Base-by-base conservation (phyloP, 805 yeast species). In the Danielia reshetovae region DNA sequence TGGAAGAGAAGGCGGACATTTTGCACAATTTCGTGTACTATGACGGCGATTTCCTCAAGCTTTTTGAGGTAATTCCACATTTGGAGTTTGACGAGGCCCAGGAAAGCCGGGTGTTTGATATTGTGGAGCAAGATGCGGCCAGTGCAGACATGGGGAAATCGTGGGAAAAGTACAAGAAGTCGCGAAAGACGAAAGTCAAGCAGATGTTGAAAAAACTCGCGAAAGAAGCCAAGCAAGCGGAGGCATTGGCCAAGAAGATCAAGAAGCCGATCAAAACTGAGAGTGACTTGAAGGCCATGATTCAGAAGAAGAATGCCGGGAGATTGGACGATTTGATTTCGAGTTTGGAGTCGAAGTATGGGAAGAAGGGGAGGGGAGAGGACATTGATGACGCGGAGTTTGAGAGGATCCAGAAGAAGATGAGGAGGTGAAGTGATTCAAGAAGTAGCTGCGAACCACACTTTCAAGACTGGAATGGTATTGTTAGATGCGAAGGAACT, bases 11-110 rank as follows among this genome's bases (percentile, higher is more conserved):
- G 29, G 62, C 61, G 4, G 96, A 88, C 51, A 69, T 88, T n/a
- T 38, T 76, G 27, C 72, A 74, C 29, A 67, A 72, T 31, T 81
- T 81, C 61, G 56, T 65, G 7, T 74, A 67, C 45, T 68, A 70
- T 29, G 70, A 75, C 10, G 95, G 95, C 4, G 85, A 85, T 48
- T 75, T 87, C 48, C 63, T 80, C 29, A 65, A 67, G 32, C 61
- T 87, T 5, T 83, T 87, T 51, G 95, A 86, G 53, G 67, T 70
- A 22, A 80, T 88, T 3, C 83, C 93, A 7, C 96, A 88, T 57
- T 68, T 84, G 34, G 88, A 82, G 42, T 69, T 81, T 28, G 61
- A 61, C 24, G 71, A 66, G 24, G 63, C 54, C 0, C 87, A 81
- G 46, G 94, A 85, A 48, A 59, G 57, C 21, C 68, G 96, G 24